phyloP scores from a whole-genome alignment of 148 eudicot genomes.

The Vaccinium myrtillus region DNA sequence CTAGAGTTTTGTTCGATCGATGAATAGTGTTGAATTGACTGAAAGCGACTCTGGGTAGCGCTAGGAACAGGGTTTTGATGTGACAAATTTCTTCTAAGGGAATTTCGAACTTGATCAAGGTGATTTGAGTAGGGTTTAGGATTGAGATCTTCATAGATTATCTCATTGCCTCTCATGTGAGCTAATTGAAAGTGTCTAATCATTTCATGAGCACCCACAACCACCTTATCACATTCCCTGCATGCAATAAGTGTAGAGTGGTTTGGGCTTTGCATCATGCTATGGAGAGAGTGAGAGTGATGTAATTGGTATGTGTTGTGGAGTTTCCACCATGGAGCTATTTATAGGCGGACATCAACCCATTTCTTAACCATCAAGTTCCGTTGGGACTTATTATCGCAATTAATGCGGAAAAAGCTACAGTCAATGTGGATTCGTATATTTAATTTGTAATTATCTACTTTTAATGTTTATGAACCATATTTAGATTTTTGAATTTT shows the following conservation, averaged over 20 bases:
- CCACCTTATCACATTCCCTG: slow-evolving; percentile 27
- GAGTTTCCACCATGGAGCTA: background rate
- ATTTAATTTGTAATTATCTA: background rate
- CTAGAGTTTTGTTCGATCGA: background rate
- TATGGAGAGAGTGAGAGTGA: background rate
- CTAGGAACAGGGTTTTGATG: too few relatives aligned
- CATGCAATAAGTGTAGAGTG: slow-evolving; percentile 15
- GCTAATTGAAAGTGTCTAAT: slow-evolving; percentile 24
- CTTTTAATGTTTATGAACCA: background rate
- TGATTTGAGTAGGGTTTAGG: too few relatives aligned
- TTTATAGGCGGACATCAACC: background rate
- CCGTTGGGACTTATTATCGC: background rate
- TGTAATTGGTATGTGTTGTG: background rate
- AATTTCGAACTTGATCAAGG: too few relatives aligned
- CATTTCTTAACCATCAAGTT: background rate
- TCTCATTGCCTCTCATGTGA: background rate
- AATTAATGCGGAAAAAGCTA: too few relatives aligned
- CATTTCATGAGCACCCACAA: slow-evolving; percentile 12
- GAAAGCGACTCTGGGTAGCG: too few relatives aligned
- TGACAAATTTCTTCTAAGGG: too few relatives aligned
- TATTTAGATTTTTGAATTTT: background rate
- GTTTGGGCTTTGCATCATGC: background rate
- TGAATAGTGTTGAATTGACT: too few relatives aligned
- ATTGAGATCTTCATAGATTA: too few relatives aligned
- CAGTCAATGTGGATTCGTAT: background rate